phyloP scores from a whole-genome alignment of 257 asterid genomes.

The Agastache rugosa region DNA sequence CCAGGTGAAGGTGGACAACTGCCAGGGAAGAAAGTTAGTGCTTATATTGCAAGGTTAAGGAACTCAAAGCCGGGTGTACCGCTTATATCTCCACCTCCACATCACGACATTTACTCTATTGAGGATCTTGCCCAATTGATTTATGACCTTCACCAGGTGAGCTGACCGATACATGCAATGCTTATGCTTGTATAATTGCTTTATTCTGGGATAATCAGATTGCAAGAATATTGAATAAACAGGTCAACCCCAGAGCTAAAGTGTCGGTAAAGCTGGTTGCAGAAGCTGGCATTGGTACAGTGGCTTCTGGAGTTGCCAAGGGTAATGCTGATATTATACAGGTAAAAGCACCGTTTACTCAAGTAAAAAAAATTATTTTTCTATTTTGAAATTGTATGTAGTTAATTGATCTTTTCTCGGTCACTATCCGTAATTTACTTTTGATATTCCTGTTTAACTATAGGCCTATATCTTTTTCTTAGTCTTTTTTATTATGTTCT shows the following conservation, averaged over 20 bases:
- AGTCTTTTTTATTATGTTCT: not conserved
- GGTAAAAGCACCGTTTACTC: slow-evolving; percentile 49
- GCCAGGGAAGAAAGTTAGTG: slow-evolving; percentile 99
- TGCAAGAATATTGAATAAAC: slow-evolving; percentile 38
- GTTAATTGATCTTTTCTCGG: not conserved
- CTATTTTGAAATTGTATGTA: not conserved
- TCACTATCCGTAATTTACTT: not conserved
- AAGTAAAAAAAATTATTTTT: not conserved
- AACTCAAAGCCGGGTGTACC: slow-evolving; percentile 99
- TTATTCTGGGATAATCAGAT: slow-evolving; percentile 23
- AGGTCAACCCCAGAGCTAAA: slow-evolving; percentile 97
- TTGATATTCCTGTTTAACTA: not conserved
- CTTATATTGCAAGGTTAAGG: slow-evolving; percentile 94
- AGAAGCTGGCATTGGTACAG: slow-evolving; percentile 99
- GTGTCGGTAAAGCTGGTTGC: slow-evolving; percentile 98
- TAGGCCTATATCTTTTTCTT: not conserved
- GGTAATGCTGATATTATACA: slow-evolving; percentile 98
- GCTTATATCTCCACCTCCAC: slow-evolving; percentile 99
- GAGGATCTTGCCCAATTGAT: slow-evolving; percentile 99
- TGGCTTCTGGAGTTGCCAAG: slow-evolving; percentile 99
- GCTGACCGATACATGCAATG: not conserved
- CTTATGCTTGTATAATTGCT: slow-evolving; percentile 3
- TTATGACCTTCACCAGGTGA: slow-evolving; percentile 99
- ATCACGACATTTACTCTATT: slow-evolving; percentile 96
- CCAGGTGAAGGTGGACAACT: slow-evolving; percentile 99